phyloP scores from a whole-genome alignment of 1,284 basidiomycete species.

The Cryptococcus sp. region DNA sequence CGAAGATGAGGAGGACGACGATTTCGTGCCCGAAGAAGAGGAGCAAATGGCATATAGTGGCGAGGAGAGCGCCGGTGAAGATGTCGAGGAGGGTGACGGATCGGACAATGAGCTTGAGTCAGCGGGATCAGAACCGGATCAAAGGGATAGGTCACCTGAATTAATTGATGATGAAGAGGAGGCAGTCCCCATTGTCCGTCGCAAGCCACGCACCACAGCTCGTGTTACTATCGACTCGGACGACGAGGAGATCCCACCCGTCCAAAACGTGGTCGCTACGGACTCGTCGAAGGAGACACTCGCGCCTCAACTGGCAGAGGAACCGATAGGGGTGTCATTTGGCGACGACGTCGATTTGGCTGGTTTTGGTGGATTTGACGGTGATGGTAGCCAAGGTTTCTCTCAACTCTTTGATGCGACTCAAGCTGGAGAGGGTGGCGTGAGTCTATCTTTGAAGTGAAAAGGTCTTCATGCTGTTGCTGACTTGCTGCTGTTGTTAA shows the following conservation, averaged over 20 bases:
- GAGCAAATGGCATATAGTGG: conserved; percentile 18
- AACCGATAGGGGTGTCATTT: not conserved
- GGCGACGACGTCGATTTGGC: conserved; percentile 19
- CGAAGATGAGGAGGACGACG: conserved; percentile 14
- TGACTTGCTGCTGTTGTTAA: not conserved
- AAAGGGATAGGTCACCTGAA: conserved; percentile 7
- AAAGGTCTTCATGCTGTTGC: too few relatives aligned
- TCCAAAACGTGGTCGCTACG: not conserved
- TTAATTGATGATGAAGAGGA: conserved; percentile 25
- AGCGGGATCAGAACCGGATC: not conserved
- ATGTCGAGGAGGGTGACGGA: conserved; percentile 7
- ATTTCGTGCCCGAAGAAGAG: conserved; percentile 17
- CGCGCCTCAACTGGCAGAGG: conserved; percentile 1
- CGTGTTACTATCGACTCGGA: conserved; percentile 29
- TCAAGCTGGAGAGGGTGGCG: conserved; percentile 15
- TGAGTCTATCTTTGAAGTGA: too few relatives aligned
- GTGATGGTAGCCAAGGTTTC: conserved; percentile 32
- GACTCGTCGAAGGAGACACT: not conserved
- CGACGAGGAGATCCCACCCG: conserved; percentile 25
- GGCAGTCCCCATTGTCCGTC: conserved; percentile 11
- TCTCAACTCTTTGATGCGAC: conserved; percentile 48
- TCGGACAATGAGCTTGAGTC: conserved; percentile 12
- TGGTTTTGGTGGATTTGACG: conserved; percentile 30
- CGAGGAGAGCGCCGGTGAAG: conserved; percentile 23
- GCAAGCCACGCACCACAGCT: conserved; percentile 14